A percentile compares a stretch with the other conserved stretches of the same genome.
These are phyloP conservation scores for Phialemoniopsis sp. DNA, from an alignment of 2,329 filamentous ascomycete genomes.

Conservation along the genomic window DNA sequence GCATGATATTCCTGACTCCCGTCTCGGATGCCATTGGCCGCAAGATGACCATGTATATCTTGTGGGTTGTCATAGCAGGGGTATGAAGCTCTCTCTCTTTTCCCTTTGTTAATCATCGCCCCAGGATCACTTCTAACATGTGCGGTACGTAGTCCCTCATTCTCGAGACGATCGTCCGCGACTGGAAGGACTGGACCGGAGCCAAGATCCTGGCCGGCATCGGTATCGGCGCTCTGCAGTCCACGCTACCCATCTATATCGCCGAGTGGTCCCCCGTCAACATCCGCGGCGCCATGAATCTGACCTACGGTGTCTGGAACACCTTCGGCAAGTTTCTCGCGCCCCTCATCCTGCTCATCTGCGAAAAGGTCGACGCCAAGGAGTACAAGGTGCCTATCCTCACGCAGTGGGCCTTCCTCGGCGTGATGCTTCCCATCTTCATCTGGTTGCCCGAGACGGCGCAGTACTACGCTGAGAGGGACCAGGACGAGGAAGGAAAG, in stretches of 20 bases:
- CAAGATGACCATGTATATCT: slow-evolving; percentile 9
- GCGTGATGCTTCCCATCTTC: slow-evolving; percentile 12
- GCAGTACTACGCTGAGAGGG: slow-evolving; percentile 9
- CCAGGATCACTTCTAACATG: too few species aligned
- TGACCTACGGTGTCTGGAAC: slow-evolving; percentile 10
- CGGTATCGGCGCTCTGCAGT: slow-evolving; percentile 9
- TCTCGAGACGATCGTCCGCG: slow-evolving; percentile 6
- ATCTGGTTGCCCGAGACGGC: slow-evolving; percentile 11
- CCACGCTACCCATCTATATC: slow-evolving; percentile 10
- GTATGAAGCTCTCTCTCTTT: too few species aligned
- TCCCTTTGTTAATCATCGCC: too few species aligned
- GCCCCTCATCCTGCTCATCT: slow-evolving; percentile 3
- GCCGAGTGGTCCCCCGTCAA: slow-evolving; percentile 10
- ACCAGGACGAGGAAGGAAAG: slow-evolving; percentile 12
- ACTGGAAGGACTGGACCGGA: slow-evolving; percentile 9
- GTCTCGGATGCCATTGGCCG: slow-evolving; percentile 9
- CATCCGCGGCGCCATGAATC: slow-evolving; percentile 9
- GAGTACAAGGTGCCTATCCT: slow-evolving; percentile 8
- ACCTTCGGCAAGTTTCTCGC: slow-evolving; percentile 5
- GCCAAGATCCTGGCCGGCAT: slow-evolving; percentile 10
- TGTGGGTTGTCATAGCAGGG: slow-evolving; percentile 8
- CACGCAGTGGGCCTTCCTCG: slow-evolving; percentile 12
- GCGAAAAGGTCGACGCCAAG: slow-evolving; percentile 4
- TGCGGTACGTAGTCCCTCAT: slow-evolving; percentile 3
- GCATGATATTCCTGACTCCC: slow-evolving; percentile 8